Conservation (phyloP, 176 grass and related monocot genomes). For the Ananas comosus region DNA sequence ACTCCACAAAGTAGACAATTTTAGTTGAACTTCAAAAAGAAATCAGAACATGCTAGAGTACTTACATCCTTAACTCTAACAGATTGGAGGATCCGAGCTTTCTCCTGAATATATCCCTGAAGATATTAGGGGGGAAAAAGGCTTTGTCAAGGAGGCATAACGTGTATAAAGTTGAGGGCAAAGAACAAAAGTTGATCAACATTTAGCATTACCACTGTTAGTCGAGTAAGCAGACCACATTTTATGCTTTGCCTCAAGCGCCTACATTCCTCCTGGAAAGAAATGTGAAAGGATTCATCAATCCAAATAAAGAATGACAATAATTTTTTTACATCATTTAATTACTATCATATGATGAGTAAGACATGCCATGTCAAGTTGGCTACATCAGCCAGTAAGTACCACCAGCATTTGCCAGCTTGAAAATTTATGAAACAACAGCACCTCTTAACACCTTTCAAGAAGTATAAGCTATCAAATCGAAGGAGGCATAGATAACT, state of each 20-base stretch:
- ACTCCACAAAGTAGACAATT: not conserved
- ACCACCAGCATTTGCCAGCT: too few relatives aligned
- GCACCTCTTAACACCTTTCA: too few relatives aligned
- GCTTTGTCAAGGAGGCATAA: constrained; percentile 23
- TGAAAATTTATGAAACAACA: too few relatives aligned
- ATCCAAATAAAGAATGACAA: constrained; percentile 17
- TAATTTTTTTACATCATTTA: not conserved
- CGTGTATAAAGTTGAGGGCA: constrained; percentile 2
- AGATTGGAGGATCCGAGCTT: constrained; percentile 59
- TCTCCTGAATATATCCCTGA: constrained; percentile 69
- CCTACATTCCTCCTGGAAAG: constrained; percentile 86
- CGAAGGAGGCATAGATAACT: too few relatives aligned
- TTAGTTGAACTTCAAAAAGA: not conserved
- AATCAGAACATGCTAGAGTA: not conserved
- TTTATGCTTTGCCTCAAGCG: constrained; percentile 77
- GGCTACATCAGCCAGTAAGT: too few relatives aligned
- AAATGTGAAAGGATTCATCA: constrained; percentile 25
- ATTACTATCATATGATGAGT: not conserved
- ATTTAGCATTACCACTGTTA: constrained; percentile 88
- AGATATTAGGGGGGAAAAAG: constrained; percentile 18
- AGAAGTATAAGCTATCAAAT: too few relatives aligned
- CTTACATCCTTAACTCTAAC: constrained; percentile 82
- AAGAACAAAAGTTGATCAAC: constrained; percentile 19
- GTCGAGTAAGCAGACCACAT: constrained; percentile 45
- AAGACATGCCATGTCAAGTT: too few relatives aligned